Evolutionary conservation across 192 early-diverging fungal species (phyloP).

Genomic region (Podila horticola): DNA sequence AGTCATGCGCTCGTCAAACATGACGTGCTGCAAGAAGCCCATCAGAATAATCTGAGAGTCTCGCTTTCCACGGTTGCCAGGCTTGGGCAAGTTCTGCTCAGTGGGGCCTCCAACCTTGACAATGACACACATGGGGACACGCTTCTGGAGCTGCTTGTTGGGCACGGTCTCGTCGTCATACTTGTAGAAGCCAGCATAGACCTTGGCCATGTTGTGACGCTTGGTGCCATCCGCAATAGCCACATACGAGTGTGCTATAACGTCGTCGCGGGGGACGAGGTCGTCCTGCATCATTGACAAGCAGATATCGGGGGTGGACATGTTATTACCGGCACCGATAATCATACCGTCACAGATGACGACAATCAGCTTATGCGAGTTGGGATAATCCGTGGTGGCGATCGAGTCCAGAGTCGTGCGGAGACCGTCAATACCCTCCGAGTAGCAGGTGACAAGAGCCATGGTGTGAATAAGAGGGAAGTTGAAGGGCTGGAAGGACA

Average conservation of each 20-base stretch:
- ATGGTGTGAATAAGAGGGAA: constrained; percentile 67
- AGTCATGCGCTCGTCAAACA: constrained; percentile 89
- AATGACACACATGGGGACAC: constrained; percentile 73
- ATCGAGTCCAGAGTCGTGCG: constrained; percentile 89
- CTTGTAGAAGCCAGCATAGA: constrained; percentile 77
- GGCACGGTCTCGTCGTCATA: constrained; percentile 63
- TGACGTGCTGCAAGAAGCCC: constrained; percentile 84
- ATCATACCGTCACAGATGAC: constrained; percentile 92
- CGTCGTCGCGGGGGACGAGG: constrained; percentile 60
- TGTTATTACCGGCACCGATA: constrained; percentile 80
- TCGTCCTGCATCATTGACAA: constrained; percentile 78
- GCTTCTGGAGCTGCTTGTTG: constrained; percentile 56
- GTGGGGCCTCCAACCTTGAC: constrained; percentile 77
- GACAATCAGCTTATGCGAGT: constrained; percentile 86
- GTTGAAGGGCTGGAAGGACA: constrained; percentile 66
- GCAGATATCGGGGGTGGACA: constrained; percentile 82
- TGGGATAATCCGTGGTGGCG: constrained; percentile 83
- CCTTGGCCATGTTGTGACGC: constrained; percentile 80
- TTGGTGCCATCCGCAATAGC: constrained; percentile 75
- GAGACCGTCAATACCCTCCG: constrained; percentile 84
- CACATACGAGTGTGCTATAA: constrained; percentile 68
- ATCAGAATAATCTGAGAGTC: constrained; percentile 95
- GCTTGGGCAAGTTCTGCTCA: constrained; percentile 69
- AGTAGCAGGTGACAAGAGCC: constrained; percentile 91
- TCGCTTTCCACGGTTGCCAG: constrained; percentile 92